A percentile compares a stretch with the other conserved stretches of the same genome.
These are phyloP conservation scores for Stevia rebaudiana DNA, from an alignment of 140 eudicot genomes.

Conservation along the genomic window DNA sequence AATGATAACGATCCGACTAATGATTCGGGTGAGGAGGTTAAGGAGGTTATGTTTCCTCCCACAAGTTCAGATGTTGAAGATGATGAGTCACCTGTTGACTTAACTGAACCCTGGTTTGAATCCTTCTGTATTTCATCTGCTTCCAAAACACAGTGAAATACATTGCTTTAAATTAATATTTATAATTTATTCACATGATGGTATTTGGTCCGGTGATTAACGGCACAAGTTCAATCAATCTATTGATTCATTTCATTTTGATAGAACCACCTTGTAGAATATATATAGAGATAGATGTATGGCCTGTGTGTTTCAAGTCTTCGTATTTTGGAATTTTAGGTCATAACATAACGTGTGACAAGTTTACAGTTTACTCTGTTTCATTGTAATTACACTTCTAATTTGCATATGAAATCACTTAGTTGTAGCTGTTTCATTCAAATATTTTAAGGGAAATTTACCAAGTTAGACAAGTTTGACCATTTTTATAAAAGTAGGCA, in stretches of 20 bases:
- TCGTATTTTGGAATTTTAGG: conserved; percentile 9
- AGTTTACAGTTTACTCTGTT: not conserved
- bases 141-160: conserved; percentile 3
- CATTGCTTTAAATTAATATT: not conserved
- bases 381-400: conserved; percentile 2
- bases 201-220: not conserved
- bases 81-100: conserved; percentile 49
- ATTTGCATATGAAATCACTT: not conserved
- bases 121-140: conserved; percentile 51
- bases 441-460: too few relatives aligned
- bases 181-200: conserved; percentile 20
- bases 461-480: too few relatives aligned
- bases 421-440: too few relatives aligned
- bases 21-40: conserved; percentile 22
- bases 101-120: conserved; percentile 80
- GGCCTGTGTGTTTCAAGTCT: not conserved
- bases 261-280: conserved; percentile 9
- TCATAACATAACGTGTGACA: not conserved
- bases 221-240: conserved; percentile 15
- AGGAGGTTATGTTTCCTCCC: conserved; percentile 24
- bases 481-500: too few relatives aligned
- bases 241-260: conserved; percentile 16
- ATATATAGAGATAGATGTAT: conserved; percentile 15
- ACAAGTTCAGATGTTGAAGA: conserved; percentile 35
- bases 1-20: conserved; percentile 16